phyloP scores from a whole-genome alignment of 106 monocot genomes.

The Dendrobium officinale region DNA sequence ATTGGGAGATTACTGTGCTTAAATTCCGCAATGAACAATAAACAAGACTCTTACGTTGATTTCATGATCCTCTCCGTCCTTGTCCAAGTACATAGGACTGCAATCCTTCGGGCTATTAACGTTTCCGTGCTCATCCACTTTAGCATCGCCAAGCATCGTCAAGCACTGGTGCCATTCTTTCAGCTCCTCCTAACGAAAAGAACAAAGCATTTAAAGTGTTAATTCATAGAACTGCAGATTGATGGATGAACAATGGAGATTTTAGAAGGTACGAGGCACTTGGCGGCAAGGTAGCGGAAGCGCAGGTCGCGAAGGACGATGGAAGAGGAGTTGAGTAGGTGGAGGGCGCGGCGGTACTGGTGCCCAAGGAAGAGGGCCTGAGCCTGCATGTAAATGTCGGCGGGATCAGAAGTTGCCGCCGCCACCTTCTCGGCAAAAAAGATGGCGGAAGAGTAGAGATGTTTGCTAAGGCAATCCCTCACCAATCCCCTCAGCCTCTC shows the following conservation, averaged over 20 bases:
- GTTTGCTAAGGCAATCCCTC: conserved; percentile 91
- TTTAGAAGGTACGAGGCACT: conserved; percentile 61
- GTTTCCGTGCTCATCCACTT: conserved; percentile 64
- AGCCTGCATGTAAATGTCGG: conserved; percentile 98
- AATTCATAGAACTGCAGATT: background rate
- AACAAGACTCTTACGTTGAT: conserved; percentile 42
- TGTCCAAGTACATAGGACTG: conserved; percentile 55
- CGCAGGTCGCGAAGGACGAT: conserved; percentile 76
- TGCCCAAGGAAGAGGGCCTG: conserved; percentile 93
- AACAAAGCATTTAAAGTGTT: background rate
- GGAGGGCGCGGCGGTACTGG: conserved; percentile 87
- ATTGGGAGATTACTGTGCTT: background rate
- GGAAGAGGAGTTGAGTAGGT: conserved; percentile 75
- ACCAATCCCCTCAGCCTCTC: conserved; percentile 86
- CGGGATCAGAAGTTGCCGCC: conserved; percentile 67
- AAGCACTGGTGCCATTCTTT: conserved; percentile 81
- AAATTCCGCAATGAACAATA: background rate
- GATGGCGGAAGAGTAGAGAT: conserved; percentile 91
- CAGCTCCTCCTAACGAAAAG: conserved; percentile 33
- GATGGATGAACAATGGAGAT: background rate
- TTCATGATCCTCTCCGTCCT: conserved; percentile 64
- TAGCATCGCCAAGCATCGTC: conserved; percentile 68
- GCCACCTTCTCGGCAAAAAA: conserved; percentile 98
- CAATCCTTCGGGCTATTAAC: conserved; percentile 28
- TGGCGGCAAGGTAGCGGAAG: conserved; percentile 96